Percentiles rank a stretch among this genome's conserved stretches.
Conservation (phyloP, 2,329 filamentous ascomycete genomes). For the Aspergillus amoenus region DNA sequence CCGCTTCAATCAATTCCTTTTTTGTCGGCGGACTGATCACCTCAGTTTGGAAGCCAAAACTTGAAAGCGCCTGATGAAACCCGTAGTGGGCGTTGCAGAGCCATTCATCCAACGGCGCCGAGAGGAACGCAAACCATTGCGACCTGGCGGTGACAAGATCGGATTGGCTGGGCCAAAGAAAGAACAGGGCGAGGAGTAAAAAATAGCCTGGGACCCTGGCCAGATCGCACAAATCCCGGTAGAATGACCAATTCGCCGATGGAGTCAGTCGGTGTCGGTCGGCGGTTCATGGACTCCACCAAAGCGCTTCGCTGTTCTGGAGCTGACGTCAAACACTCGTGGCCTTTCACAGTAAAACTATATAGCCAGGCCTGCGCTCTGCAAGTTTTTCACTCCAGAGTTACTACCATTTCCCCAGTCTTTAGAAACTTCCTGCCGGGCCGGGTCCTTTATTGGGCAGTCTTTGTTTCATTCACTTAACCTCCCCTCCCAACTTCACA, state of each 20-base stretch:
- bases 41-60: neutral
- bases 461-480: neutral
- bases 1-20: neutral
- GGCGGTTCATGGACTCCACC: conserved; percentile 9
- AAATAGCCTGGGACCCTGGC: neutral
- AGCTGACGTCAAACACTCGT: conserved; percentile 19
- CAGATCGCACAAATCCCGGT: neutral
- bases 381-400: neutral
- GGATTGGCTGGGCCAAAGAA: conserved; percentile 7
- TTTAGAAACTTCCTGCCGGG: neutral
- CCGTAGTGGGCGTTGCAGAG: neutral
- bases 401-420: neutral
- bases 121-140: neutral
- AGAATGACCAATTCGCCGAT: neutral
- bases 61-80: conserved; percentile 5
- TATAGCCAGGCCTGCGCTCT: neutral
- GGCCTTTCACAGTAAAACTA: neutral
- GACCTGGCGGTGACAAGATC: neutral
- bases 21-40: neutral
- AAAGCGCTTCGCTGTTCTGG: conserved; percentile 13
- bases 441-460: neutral
- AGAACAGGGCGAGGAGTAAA: neutral
- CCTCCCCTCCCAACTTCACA: neutral
- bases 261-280: neutral
- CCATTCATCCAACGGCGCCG: conserved; percentile 1